These are phyloP conservation scores for Stemphylium vesicarium DNA, from an alignment of 2,329 filamentous ascomycete genomes.

Conservation along the genomic window DNA sequence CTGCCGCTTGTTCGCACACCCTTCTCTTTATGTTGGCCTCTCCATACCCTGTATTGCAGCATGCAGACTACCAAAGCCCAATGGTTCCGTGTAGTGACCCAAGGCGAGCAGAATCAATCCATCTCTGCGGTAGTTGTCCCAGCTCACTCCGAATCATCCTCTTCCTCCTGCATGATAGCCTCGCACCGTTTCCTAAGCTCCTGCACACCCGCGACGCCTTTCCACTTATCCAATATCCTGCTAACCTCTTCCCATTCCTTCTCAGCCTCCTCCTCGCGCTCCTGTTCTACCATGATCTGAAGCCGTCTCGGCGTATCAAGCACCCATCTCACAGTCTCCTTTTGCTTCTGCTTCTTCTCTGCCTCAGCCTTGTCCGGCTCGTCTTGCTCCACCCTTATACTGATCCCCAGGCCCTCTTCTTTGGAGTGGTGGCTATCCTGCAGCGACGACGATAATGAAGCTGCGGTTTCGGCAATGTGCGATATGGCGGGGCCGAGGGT, in stretches of 20 bases:
- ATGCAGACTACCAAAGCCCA: not conserved
- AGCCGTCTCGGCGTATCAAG: conserved; percentile 67
- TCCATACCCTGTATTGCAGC: not conserved
- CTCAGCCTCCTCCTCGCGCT: conserved; percentile 66
- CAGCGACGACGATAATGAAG: conserved; percentile 49
- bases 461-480: conserved; percentile 71
- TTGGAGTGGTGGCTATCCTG: conserved; percentile 33
- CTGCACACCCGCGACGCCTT: conserved; percentile 51
- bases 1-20: not conserved
- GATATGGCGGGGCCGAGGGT: conserved; percentile 76
- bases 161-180: conserved; percentile 37
- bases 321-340: conserved; percentile 67
- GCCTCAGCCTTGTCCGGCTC: conserved; percentile 29
- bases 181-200: conserved; percentile 50
- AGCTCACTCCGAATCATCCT: conserved; percentile 35
- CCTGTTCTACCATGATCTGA: conserved; percentile 63
- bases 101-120: not conserved
- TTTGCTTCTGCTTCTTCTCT: conserved; percentile 50
- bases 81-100: not conserved
- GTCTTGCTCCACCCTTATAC: conserved; percentile 31
- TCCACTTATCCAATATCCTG: conserved; percentile 52
- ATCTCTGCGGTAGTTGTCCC: not conserved
- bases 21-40: too few relatives aligned
- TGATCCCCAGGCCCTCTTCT: conserved; percentile 33
- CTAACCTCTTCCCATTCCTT: conserved; percentile 55